Evolutionary conservation across 164 flowering plant genomes (phyloP).

Genomic region (Amborella trichopoda): DNA sequence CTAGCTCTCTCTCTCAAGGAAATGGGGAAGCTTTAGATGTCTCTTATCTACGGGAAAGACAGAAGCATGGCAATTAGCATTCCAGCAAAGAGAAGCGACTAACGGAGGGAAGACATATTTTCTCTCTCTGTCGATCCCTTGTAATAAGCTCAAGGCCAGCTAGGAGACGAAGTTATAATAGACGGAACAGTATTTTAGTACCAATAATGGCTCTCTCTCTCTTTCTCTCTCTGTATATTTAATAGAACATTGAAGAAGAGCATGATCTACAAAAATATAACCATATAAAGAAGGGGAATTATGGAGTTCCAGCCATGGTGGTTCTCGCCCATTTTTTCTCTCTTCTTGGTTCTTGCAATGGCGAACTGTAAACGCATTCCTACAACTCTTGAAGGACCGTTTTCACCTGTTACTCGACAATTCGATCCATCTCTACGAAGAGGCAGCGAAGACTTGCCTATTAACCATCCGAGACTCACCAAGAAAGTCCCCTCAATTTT

Average conservation of each 20-base stretch:
- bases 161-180: no score
- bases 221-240: background rate
- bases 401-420: conserved; percentile 48
- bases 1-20: no score
- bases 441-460: conserved; percentile 78
- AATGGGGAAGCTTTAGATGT: no score
- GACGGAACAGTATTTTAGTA: background rate
- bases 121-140: no score
- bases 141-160: no score
- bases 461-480: conserved; percentile 51
- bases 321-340: background rate
- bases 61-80: no score
- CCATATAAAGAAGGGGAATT: background rate
- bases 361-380: conserved; percentile 26
- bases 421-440: conserved; percentile 57
- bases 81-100: no score
- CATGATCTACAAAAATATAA: background rate
- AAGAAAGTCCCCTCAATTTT: conserved; percentile 44
- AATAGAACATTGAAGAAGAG: no score
- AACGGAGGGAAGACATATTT: no score
- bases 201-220: background rate
- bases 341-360: background rate
- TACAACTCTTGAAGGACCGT: conserved; percentile 82
- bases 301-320: conserved; percentile 1
- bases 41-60: no score